These are phyloP conservation scores for Pichia sp. DNA, from an alignment of 1,139 yeast genomes.

Conservation along the genomic window DNA sequence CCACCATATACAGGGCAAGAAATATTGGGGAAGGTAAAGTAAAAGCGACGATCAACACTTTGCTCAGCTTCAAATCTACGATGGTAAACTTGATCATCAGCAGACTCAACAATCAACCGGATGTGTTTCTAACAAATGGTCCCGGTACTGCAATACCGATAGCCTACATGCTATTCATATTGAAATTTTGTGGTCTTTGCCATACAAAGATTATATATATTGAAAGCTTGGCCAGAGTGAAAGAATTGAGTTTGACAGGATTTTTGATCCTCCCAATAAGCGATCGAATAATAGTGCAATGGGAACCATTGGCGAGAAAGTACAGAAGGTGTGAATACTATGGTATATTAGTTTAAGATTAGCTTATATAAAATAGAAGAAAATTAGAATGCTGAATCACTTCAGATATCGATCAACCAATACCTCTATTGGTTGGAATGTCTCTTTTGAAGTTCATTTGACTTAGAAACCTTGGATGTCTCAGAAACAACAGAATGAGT, in stretches of 20 bases:
- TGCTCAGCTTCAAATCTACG: constrained; percentile 38
- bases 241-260: constrained; percentile 73
- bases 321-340: constrained; percentile 68
- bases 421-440: background rate
- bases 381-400: too few species aligned
- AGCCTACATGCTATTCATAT: constrained; percentile 55
- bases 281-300: constrained; percentile 82
- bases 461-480: constrained; percentile 7
- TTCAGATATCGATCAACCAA: too few species aligned
- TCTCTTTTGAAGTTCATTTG: background rate
- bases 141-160: constrained; percentile 90
- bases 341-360: constrained; percentile 62
- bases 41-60: constrained; percentile 52
- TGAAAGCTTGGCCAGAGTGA: constrained; percentile 87
- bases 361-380: background rate
- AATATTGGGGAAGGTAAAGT: constrained; percentile 61
- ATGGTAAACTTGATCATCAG: constrained; percentile 18
- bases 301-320: constrained; percentile 59
- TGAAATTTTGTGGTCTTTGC: constrained; percentile 51
- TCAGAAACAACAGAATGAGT: background rate
- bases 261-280: constrained; percentile 61
- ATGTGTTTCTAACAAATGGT: constrained; percentile 71
- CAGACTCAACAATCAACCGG: constrained; percentile 36
- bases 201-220: constrained; percentile 66
- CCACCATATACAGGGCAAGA: constrained; percentile 68